Base-by-base conservation (phyloP, 2,329 filamentous ascomycete species). In the Verruconis gallopava region DNA sequence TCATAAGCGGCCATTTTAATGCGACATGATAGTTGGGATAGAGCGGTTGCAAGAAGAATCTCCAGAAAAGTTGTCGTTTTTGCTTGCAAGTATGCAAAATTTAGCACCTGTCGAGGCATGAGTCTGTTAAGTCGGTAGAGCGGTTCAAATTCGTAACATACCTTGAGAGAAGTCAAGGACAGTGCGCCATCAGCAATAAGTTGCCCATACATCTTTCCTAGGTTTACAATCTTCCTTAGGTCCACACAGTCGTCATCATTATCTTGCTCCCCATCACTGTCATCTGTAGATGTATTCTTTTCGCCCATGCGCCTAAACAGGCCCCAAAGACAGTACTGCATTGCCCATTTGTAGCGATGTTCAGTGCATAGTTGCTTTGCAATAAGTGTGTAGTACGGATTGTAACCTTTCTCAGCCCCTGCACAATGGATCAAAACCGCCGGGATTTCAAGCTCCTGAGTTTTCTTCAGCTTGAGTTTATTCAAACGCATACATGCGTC, bases 321-420 rank as follows among this genome's bases (percentile, higher is more conserved):
- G 51, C 82, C 85, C 79, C 88, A 93, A 1, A 96, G 66, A 5
- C 80, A 76, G 52, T 89, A 86, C 55, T 91, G 84, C 55, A 96
- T 93, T 1, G 84, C 79, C 63, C 89, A 89, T 47, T 77, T 76
- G 50, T 93, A 71, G 51, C 78, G 77, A 49, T 77, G 77, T 46
- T 88, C 83, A 3, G 68, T 68, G 53, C 86, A 93, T 5, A 95
- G 70, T 48, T 79, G 79, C 37, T 75, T 75, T 6, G 85, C 86
- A 28, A 98, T 79, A 1, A 94, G 67, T 0, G 84, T 83, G 57
- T 98, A 98, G 63, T 93, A 98, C 0, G 83, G 84, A 53, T 98
- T 98, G 61, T 95, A 93, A 1, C 71, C 69, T 44, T 79, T 69
- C 62, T 96, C 91, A 3, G 81, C 80, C 34, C 84, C 84, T 1